These are phyloP conservation scores for Aspergillus carbonarius DNA, from an alignment of 2,329 filamentous ascomycete genomes.

Conservation along the genomic window DNA sequence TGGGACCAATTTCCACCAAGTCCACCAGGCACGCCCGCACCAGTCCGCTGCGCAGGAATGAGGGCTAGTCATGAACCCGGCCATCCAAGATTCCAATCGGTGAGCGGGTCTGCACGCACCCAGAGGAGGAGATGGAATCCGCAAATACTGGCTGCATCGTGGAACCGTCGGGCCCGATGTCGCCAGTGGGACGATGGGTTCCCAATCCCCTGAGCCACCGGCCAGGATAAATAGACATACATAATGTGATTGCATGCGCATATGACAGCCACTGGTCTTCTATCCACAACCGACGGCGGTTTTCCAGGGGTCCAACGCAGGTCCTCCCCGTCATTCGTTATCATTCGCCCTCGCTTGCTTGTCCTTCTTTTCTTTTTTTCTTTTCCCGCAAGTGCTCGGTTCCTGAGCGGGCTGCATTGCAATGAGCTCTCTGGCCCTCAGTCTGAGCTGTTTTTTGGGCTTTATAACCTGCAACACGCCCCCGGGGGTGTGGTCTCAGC, in stretches of 20 bases:
- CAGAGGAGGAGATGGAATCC: not conserved
- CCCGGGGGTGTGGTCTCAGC: constrained; percentile 29
- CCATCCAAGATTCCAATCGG: constrained; percentile 1
- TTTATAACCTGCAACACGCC: constrained; percentile 34
- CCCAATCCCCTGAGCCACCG: not conserved
- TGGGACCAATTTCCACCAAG: not conserved
- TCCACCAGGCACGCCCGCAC: not conserved
- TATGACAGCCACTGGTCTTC: not conserved
- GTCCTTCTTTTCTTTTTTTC: constrained; percentile 11
- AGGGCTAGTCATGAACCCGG: not conserved
- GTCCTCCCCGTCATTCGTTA: constrained; percentile 16
- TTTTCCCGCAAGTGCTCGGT: constrained; percentile 12
- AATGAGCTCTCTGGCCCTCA: constrained; percentile 27
- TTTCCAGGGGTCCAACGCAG: constrained; percentile 7
- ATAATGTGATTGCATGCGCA: constrained; percentile 9
- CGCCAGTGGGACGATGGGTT: constrained; percentile 8
- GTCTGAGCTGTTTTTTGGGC: constrained; percentile 29
- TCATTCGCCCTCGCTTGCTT: constrained; percentile 9
- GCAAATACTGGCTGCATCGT: constrained; percentile 1
- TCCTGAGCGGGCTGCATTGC: constrained; percentile 14
- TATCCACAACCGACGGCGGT: constrained; percentile 6
- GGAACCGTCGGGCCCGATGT: not conserved
- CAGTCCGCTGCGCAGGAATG: not conserved
- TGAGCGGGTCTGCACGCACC: constrained; percentile 5
- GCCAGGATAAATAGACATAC: constrained; percentile 11